A percentile compares a stretch with the other conserved stretches of the same genome.
Evolutionary conservation across 163 green algal species (phyloP).

Genomic region (Chlamydomonas reinhardtii): DNA sequence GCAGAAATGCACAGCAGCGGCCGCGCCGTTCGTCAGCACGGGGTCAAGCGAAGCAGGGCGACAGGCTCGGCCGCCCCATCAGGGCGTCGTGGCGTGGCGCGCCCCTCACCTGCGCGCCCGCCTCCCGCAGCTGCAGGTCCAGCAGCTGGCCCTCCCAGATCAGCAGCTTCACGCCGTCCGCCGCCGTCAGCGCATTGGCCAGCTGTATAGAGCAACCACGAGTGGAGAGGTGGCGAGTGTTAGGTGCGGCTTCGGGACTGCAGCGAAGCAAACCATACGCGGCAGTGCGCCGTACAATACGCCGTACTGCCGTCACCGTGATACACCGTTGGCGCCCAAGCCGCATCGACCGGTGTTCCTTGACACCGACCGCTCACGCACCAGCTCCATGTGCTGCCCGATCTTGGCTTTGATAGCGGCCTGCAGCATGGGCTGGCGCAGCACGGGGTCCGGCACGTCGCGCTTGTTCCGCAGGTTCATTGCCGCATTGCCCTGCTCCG

Average conservation of each 20-base stretch:
- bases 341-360: too few species aligned
- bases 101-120: conserved; percentile 36
- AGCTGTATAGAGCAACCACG: background rate
- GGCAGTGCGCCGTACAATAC: too few species aligned
- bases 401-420: background rate
- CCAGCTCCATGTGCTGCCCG: background rate
- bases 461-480: conserved; percentile 35
- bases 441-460: conserved; percentile 58
- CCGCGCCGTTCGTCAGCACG: too few species aligned
- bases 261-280: too few species aligned
- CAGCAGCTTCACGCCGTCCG: conserved; percentile 1
- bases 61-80: too few species aligned
- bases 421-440: conserved; percentile 6
- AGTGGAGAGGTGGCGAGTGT: too few species aligned
- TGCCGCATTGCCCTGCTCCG: background rate
- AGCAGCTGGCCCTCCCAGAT: background rate
- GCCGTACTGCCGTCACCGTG: too few species aligned
- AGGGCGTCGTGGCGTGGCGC: too few species aligned
- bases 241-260: too few species aligned
- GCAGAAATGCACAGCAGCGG: too few species aligned
- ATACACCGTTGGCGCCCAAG: too few species aligned
- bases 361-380: background rate
- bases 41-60: too few species aligned
- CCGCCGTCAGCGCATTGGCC: background rate
- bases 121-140: conserved; percentile 3